phyloP scores from a whole-genome alignment of 129 eudicot genomes.

The Gnaphalium uliginosum region DNA sequence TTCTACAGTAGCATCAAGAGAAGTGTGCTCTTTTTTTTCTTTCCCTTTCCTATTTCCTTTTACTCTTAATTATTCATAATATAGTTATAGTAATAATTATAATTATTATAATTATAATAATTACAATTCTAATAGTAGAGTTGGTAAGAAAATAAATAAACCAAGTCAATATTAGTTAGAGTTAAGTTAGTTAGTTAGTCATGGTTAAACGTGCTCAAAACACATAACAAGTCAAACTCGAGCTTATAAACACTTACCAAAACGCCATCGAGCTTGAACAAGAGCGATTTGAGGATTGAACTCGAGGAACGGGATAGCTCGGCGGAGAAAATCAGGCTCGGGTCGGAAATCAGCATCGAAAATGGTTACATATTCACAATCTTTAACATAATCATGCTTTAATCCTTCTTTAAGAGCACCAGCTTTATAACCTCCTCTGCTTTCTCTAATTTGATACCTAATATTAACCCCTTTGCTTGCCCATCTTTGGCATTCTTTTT shows the following conservation, averaged over 20 bases:
- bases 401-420: slow-evolving; percentile 99
- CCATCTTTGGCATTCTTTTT: slow-evolving; percentile 94
- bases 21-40: slow-evolving; percentile 7
- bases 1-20: slow-evolving; percentile 10
- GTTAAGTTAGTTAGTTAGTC: no score
- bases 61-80: neutral
- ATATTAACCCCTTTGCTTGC: slow-evolving; percentile 96
- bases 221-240: neutral
- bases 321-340: slow-evolving; percentile 88
- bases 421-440: slow-evolving; percentile 92
- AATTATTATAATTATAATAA: neutral
- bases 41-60: neutral
- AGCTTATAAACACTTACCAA: slow-evolving; percentile 57
- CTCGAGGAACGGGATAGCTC: slow-evolving; percentile 83
- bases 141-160: no score
- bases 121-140: neutral
- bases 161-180: neutral
- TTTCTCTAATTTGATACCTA: slow-evolving; percentile 86
- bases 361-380: slow-evolving; percentile 84
- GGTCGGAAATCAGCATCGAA: slow-evolving; percentile 99
- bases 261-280: slow-evolving; percentile 96
- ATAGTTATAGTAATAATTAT: neutral
- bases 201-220: neutral
- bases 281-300: slow-evolving; percentile 88
- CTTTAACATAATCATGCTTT: slow-evolving; percentile 76